These are phyloP conservation scores for Parathielavia appendiculata DNA, from an alignment of 495 filamentous ascomycete species.

Conservation along the genomic window DNA sequence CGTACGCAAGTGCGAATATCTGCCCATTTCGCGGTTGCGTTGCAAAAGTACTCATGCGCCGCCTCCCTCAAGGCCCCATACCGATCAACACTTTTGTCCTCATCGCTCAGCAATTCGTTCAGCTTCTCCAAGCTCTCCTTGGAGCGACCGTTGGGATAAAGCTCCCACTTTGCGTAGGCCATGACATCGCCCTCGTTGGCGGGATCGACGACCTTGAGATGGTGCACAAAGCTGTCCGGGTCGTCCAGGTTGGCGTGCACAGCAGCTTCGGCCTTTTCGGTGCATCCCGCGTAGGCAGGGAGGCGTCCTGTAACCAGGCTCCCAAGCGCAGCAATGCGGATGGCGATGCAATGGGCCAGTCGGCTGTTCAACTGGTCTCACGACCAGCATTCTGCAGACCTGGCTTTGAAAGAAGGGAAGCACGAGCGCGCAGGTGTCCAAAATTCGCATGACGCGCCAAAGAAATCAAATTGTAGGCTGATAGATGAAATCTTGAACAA, in stretches of 20 bases:
- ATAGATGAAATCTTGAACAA: no score
- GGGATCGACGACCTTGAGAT: neutral
- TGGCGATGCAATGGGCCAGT: neutral
- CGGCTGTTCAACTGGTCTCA: neutral
- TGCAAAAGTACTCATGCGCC: neutral
- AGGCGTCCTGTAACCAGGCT: neutral
- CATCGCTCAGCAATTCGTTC: neutral
- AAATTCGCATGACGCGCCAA: neutral
- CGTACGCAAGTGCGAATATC: neutral
- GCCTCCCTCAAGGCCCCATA: neutral
- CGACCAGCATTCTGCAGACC: neutral
- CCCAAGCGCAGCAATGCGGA: neutral
- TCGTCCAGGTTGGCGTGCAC: neutral
- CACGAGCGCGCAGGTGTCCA: neutral
- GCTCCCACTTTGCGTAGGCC: neutral
- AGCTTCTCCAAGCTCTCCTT: neutral
- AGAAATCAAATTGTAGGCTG: no score
- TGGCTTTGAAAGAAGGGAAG: neutral
- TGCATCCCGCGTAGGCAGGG: neutral
- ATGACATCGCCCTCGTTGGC: neutral
- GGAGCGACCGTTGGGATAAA: neutral
- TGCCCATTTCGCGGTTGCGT: neutral
- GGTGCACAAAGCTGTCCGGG: neutral
- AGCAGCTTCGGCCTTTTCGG: neutral
- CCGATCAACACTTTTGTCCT: neutral